Conservation (phyloP, 2,329 filamentous ascomycete species). For the Hypoxylon sp. region DNA sequence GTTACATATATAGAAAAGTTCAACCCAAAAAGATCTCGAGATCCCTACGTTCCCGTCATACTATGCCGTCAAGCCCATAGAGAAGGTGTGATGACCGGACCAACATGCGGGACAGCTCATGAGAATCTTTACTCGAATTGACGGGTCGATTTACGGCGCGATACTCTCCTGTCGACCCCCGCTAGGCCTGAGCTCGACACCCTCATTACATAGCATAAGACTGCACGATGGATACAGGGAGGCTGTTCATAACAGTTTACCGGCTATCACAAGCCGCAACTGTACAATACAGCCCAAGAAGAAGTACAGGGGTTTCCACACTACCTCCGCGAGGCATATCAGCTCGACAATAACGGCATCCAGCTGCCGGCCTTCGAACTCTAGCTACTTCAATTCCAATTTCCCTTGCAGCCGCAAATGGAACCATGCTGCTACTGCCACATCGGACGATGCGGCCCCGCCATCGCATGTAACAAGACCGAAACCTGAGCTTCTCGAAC, state of each 20-base stretch:
- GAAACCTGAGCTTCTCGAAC: conserved; percentile 65
- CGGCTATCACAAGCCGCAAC: conserved; percentile 16
- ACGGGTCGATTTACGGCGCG: conserved; percentile 72
- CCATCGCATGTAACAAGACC: conserved; percentile 17
- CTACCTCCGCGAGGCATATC: conserved; percentile 35
- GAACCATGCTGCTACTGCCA: conserved; percentile 46
- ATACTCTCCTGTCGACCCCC: conserved; percentile 65
- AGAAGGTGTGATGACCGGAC: conserved; percentile 54
- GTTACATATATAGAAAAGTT: conserved; percentile 28
- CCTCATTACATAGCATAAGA: conserved; percentile 27
- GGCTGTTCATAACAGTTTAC: conserved; percentile 19
- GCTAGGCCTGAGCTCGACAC: conserved; percentile 46
- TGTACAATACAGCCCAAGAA: conserved; percentile 20
- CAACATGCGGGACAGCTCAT: conserved; percentile 67
- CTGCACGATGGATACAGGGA: conserved; percentile 35
- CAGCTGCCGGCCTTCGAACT: conserved; percentile 37
- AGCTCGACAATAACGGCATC: conserved; percentile 47
- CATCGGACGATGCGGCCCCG: background rate
- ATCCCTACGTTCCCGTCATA: conserved; percentile 22
- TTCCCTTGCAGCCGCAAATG: conserved; percentile 40
- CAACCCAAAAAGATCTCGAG: conserved; percentile 18
- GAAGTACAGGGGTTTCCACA: conserved; percentile 13
- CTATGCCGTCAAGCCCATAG: conserved; percentile 33
- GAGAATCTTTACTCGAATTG: conserved; percentile 72
- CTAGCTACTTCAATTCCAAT: conserved; percentile 47